phyloP scores from a whole-genome alignment of 768 basidiomycete species.

The Panaeolus cyanescens region DNA sequence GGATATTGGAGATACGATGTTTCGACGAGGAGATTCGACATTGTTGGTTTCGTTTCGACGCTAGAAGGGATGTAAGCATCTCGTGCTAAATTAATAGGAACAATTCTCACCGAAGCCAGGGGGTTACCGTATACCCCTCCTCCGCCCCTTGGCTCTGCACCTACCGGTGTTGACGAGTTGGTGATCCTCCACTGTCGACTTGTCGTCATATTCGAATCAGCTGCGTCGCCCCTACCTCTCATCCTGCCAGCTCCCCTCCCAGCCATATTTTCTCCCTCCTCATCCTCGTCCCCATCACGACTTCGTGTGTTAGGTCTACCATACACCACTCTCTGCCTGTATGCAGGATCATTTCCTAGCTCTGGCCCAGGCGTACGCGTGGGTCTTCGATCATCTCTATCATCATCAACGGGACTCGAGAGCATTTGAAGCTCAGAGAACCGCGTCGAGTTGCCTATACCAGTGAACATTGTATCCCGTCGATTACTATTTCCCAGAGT shows the following conservation, averaged over 20 bases:
- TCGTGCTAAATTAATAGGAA: not conserved
- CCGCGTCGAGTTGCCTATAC: not conserved
- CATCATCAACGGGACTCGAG: not conserved
- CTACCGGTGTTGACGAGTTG: not conserved
- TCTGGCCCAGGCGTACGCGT: conserved; percentile 13
- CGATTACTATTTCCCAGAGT: too few relatives aligned
- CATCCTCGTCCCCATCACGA: not conserved
- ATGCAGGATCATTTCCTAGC: not conserved
- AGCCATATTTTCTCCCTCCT: not conserved
- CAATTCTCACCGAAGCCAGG: not conserved
- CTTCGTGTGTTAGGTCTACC: conserved; percentile 30
- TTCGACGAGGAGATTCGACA: not conserved
- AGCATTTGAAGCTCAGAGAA: not conserved
- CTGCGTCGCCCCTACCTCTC: conserved; percentile 1
- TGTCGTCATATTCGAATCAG: not conserved
- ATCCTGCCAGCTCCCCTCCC: not conserved
- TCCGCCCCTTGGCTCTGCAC: not conserved
- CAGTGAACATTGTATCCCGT: not conserved
- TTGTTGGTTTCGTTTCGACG: not conserved
- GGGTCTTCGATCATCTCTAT: not conserved
- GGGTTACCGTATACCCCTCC: not conserved
- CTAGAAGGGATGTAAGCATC: not conserved
- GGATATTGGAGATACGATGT: not conserved
- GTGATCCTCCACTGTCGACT: conserved; percentile 2
- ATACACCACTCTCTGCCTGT: conserved; percentile 27